phyloP scores from a whole-genome alignment of 2,329 filamentous ascomycete species.

The Myriosclerotinia duriaeana region DNA sequence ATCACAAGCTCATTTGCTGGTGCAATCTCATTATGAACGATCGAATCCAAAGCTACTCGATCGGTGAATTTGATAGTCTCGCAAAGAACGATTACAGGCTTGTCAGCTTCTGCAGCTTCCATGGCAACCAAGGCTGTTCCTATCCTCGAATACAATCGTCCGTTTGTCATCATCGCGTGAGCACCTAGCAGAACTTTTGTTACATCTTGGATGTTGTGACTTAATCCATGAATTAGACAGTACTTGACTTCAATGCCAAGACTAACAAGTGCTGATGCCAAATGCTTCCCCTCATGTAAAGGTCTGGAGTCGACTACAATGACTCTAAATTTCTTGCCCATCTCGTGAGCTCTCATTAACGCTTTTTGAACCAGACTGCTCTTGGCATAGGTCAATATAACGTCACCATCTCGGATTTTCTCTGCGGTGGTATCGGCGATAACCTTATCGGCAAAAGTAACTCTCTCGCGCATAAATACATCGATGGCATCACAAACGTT shows the following conservation, averaged over 20 bases:
- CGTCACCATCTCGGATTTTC: slow-evolving; percentile 76
- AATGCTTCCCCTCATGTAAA: slow-evolving; percentile 65
- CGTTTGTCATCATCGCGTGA: slow-evolving; percentile 94
- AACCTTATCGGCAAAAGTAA: slow-evolving; percentile 81
- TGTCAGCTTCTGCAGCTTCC: slow-evolving; percentile 70
- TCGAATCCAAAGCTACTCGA: slow-evolving; percentile 84
- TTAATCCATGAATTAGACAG: slow-evolving; percentile 74
- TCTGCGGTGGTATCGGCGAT: slow-evolving; percentile 75
- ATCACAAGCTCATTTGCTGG: slow-evolving; percentile 63
- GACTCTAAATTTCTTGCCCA: slow-evolving; percentile 76
- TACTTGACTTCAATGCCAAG: slow-evolving; percentile 78
- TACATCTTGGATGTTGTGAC: slow-evolving; percentile 68
- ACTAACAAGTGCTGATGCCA: slow-evolving; percentile 67
- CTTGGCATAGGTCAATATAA: slow-evolving; percentile 83
- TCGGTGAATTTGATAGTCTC: slow-evolving; percentile 95
- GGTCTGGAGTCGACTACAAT: slow-evolving; percentile 78
- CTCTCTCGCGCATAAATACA: slow-evolving; percentile 84
- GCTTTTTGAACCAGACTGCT: slow-evolving; percentile 84
- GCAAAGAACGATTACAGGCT: slow-evolving; percentile 85
- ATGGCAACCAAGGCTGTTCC: slow-evolving; percentile 87
- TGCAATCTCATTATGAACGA: slow-evolving; percentile 91
- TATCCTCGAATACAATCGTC: slow-evolving; percentile 80
- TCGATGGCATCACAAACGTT: slow-evolving; percentile 79
- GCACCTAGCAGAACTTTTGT: slow-evolving; percentile 73
- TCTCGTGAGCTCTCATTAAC: slow-evolving; percentile 67